Percentiles rank a stretch among this genome's conserved stretches.
Conservation (phyloP, 148 eudicot species). For the Oxyria digyna region DNA sequence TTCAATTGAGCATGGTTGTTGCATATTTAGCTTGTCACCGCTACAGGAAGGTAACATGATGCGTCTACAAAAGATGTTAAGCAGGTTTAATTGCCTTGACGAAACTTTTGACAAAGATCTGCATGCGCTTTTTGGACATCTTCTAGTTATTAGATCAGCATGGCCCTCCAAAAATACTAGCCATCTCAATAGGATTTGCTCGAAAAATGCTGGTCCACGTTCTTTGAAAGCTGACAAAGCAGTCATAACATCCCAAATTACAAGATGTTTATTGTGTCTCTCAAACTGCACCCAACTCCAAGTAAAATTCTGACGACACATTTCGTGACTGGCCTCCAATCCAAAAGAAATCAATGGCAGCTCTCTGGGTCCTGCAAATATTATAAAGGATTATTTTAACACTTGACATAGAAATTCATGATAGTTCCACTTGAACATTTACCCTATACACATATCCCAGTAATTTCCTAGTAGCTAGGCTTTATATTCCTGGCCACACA, state of each 20-base stretch:
- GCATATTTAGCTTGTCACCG: conserved; percentile 16
- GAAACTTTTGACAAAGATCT: conserved; percentile 30
- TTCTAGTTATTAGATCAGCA: conserved; percentile 16
- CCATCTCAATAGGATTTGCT: conserved; percentile 44
- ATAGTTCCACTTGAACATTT: neutral
- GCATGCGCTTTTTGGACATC: conserved; percentile 22
- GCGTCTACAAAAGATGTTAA: conserved; percentile 57
- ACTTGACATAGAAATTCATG: neutral
- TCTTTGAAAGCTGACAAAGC: conserved; percentile 63
- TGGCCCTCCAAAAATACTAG: conserved; percentile 22
- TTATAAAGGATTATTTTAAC: neutral
- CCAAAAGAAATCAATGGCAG: conserved; percentile 91
- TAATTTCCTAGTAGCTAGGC: neutral
- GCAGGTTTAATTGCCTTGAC: conserved; percentile 58
- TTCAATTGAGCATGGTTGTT: conserved; percentile 19
- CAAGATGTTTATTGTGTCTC: conserved; percentile 36
- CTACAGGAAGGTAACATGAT: conserved; percentile 31
- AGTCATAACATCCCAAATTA: conserved; percentile 65
- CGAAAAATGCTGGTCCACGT: conserved; percentile 29
- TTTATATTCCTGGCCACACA: neutral
- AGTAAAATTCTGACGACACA: conserved; percentile 11
- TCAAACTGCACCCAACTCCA: conserved; percentile 29
- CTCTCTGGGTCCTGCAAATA: conserved; percentile 57
- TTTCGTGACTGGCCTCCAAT: conserved; percentile 63
- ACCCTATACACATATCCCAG: neutral